Evolutionary conservation across 306 rosid genomes (phyloP).

Genomic region (Senna tora): DNA sequence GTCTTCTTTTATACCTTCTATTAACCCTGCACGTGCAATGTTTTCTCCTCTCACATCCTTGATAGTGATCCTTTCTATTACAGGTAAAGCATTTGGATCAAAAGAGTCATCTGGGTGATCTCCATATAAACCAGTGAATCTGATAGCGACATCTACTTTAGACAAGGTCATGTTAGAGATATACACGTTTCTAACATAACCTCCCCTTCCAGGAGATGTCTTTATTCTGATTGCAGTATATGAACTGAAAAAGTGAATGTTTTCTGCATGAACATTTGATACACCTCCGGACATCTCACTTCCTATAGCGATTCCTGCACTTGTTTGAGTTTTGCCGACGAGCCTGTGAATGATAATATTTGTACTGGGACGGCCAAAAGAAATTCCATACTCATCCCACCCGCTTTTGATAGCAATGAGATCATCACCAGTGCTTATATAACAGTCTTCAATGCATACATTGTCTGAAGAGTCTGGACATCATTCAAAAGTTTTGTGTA

Average conservation of each 20-base stretch:
- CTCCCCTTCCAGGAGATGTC: constrained; percentile 87
- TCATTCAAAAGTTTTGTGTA: constrained; percentile 32
- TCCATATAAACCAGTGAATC: constrained; percentile 71
- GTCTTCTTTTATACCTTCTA: constrained; percentile 75
- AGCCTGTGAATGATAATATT: constrained; percentile 63
- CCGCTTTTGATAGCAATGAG: constrained; percentile 80
- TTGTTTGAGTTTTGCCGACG: constrained; percentile 49
- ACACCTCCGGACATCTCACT: constrained; percentile 93
- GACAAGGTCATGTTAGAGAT: constrained; percentile 62
- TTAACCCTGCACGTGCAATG: constrained; percentile 59
- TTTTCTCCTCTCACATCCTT: constrained; percentile 61
- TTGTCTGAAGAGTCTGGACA: constrained; percentile 68
- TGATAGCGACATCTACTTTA: constrained; percentile 59
- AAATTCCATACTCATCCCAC: constrained; percentile 84
- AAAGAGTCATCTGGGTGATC: constrained; percentile 70
- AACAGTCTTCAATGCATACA: constrained; percentile 83
- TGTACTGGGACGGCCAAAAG: constrained; percentile 67
- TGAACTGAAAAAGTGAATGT: constrained; percentile 57
- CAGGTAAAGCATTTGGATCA: constrained; percentile 64
- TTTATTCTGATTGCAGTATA: constrained; percentile 61
- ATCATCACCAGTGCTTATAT: constrained; percentile 87
- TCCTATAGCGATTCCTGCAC: constrained; percentile 80
- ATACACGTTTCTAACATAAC: constrained; percentile 69
- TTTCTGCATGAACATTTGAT: constrained; percentile 65
- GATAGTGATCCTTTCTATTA: constrained; percentile 58